Conservation (phyloP, 1,139 yeast species). For the Geotrichum candidum region DNA sequence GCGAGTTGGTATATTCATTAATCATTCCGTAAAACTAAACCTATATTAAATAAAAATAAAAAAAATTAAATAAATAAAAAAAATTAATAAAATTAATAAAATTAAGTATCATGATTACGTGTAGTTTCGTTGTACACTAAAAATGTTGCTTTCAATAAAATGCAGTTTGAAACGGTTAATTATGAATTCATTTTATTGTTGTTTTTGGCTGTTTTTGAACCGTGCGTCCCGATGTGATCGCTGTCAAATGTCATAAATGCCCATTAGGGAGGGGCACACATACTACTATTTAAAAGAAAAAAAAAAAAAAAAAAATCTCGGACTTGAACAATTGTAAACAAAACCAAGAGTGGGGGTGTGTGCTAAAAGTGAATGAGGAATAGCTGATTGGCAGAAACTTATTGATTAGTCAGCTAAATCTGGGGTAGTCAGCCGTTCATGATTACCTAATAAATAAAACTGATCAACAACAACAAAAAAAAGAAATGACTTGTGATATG, state of each 20-base stretch:
- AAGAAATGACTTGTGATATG: background rate
- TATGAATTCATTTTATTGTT: no score
- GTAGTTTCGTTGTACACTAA: no score
- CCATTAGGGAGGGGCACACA: no score
- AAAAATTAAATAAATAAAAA: background rate
- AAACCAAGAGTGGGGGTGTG: background rate
- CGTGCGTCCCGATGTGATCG: no score
- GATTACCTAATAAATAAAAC: background rate
- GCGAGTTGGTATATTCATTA: background rate
- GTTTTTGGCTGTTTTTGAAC: no score
- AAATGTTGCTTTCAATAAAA: no score
- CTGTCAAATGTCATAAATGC: no score
- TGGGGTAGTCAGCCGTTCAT: background rate
- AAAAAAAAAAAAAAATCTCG: background rate
- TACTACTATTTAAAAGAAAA: no score
- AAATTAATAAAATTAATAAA: background rate
- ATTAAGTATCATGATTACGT: no score
- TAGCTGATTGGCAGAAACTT: background rate
- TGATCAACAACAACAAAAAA: background rate
- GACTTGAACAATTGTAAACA: background rate
- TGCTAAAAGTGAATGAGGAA: background rate
- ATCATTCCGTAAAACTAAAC: background rate
- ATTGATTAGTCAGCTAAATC: background rate
- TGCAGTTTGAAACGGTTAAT: no score
- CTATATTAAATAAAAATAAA: background rate